A percentile compares a stretch with the other conserved stretches of the same genome.
phyloP scores from a whole-genome alignment of 2,329 filamentous ascomycete genomes.

The Claviceps pazoutovae region DNA sequence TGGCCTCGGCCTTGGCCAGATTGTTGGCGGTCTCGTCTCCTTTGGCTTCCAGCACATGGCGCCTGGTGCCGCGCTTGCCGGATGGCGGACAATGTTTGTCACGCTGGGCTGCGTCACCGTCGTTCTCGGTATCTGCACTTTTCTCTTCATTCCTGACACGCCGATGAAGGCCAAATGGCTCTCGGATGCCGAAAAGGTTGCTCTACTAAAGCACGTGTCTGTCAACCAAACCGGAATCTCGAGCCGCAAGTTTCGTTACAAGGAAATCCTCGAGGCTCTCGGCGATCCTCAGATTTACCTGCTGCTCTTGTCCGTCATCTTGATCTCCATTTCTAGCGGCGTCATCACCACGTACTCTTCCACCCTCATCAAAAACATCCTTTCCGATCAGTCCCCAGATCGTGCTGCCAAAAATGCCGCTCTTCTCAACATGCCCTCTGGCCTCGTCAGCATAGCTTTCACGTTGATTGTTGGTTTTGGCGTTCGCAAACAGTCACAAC shows the following conservation, averaged over 20 bases:
- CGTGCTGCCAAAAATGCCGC: slow-evolving; percentile 26
- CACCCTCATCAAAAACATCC: slow-evolving; percentile 35
- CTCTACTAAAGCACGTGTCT: slow-evolving; percentile 37
- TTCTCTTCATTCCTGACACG: slow-evolving; percentile 24
- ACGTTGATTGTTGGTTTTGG: slow-evolving; percentile 34
- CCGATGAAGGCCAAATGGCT: slow-evolving; percentile 34
- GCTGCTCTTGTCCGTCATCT: slow-evolving; percentile 31
- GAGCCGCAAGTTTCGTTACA: slow-evolving; percentile 37
- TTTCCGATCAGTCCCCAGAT: slow-evolving; percentile 19
- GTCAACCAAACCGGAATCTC: slow-evolving; percentile 45
- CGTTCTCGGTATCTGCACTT: slow-evolving; percentile 17
- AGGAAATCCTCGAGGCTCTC: slow-evolving; percentile 38
- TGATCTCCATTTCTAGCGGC: slow-evolving; percentile 37
- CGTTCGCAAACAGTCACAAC: slow-evolving; percentile 31
- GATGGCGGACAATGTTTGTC: slow-evolving; percentile 59
- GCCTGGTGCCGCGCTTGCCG: slow-evolving; percentile 39
- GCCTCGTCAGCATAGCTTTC: slow-evolving; percentile 37
- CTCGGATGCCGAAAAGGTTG: slow-evolving; percentile 32
- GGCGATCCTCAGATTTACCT: slow-evolving; percentile 38
- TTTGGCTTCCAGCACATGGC: slow-evolving; percentile 42
- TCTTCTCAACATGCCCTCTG: slow-evolving; percentile 41
- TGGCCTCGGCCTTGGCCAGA: slow-evolving; percentile 45
- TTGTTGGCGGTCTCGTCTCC: slow-evolving; percentile 50
- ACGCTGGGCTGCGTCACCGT: slow-evolving; percentile 42
- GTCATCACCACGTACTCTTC: slow-evolving; percentile 41